Evolutionary conservation across 208 protist species (phyloP), one percentile per base, ranked within the genome.

Genomic region (Acanthamoeba castellanii): DNA sequence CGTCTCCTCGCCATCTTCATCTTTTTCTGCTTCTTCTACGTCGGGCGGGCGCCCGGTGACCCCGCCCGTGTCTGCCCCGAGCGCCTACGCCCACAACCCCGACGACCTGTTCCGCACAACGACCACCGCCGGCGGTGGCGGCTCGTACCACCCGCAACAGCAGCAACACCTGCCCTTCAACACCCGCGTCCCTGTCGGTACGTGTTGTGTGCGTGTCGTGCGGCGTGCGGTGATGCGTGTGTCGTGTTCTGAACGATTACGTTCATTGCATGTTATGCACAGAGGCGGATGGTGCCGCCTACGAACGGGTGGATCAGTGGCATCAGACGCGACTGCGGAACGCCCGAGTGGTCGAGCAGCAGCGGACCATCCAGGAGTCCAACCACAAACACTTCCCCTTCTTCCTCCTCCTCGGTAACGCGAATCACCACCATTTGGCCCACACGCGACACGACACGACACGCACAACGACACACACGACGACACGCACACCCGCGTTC

Each of bases 81-180:
- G 27, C 1, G n/a, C 74, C n/a, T 82, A 82, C 45, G 37, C 32
- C 16, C 42, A 14, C 74, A 82, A 82, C 37, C 74, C 74, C 0
- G 74, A 82, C 74, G 74, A 82, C 74, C 74, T 82, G n/a, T 82
- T 82, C 74, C 32, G 74, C n/a, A 72, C 66, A 1, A 72, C 66
- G n/a, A 72, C 66, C 66, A 72, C 66, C 30, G 5, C 66, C 66
- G 16, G 11, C 3, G 74, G 20, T 34, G 45, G 42, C 74, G 14
- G 9, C 70, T 2, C 11, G 14, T 78, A 82, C 74, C 30, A 50
- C 37, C 72, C 72, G 22, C 72, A 82, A 13, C 74, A 55, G 34
- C 25, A 45, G 13, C 74, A 34, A 20, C 32, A 16, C 14, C 42
- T 1, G 7, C 22, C 32, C n/a, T 34, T 34, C 70, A 7, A 34